Evolutionary conservation across 2,329 filamentous ascomycete genomes (phyloP), one percentile per base, ranked within the genome.

Genomic region (Proliferodiscus dingleyae): DNA sequence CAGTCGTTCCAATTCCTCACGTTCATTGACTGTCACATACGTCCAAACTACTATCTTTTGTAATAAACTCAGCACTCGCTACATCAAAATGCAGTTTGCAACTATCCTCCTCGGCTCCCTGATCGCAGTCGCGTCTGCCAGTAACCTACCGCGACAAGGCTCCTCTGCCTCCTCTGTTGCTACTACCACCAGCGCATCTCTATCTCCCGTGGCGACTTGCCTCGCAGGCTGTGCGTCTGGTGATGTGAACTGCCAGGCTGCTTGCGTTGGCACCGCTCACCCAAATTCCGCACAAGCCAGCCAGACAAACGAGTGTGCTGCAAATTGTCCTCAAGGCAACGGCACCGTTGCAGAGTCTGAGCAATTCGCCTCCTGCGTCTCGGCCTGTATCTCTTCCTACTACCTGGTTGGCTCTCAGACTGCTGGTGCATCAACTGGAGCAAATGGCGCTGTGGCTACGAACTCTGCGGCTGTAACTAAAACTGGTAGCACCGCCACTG

Each of bases 171-270:
- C 33, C 5, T 18, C 22, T 11, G 36, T 22, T 4, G 16, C 36
- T 43, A 11, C 45, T 41, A 36, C 13, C 26, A 15, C 46, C 49
- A 21, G 16, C 5, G 36, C 22, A 11, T 22, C 36, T 10, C 36
- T 37, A 16, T 37, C 36, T 37, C 36, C 36, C 9, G n/a, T 11
- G 10, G 16, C 16, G n/a, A 37, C 19, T 22, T 37, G 36, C 15
- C 36, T 37, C 16, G 36, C 36, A 3, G 36, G 16, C 7, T 37
- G 36, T 19, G 7, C 36, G 4, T 8, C 18, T 22, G 36, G 36
- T 10, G 36, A 37, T 37, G 36, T 37, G 5, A 37, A 37, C 19
- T 37, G 36, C 36, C 36, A 37, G 19, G 36, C 36, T 22, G 36
- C 16, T 22, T 37, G 36, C 19, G 36, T 37, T 22, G 36, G 36